These are phyloP conservation scores for Boletus calvinii DNA, from an alignment of 1,284 basidiomycete species.

Conservation along the genomic window DNA sequence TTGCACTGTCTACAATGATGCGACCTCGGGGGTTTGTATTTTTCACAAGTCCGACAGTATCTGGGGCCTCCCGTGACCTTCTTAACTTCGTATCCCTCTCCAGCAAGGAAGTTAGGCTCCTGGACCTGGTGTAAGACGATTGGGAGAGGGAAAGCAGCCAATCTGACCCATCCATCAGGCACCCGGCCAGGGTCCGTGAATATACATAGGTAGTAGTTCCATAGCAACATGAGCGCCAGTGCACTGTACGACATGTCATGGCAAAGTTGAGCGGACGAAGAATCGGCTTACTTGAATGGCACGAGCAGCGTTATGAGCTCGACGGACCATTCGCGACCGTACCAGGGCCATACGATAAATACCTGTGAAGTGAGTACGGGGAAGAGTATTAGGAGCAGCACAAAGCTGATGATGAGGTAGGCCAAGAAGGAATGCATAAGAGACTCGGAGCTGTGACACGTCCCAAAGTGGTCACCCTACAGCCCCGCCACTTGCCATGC, in stretches of 20 bases:
- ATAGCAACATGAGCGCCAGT: conserved; percentile 74
- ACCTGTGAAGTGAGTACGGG: conserved; percentile 87
- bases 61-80: conserved; percentile 76
- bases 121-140: conserved; percentile 33
- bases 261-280: conserved; percentile 6
- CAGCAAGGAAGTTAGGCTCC: conserved; percentile 71
- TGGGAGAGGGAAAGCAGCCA: conserved; percentile 2
- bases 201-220: conserved; percentile 86
- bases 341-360: conserved; percentile 92
- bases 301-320: conserved; percentile 72
- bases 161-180: conserved; percentile 74
- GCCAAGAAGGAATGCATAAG: conserved; percentile 53
- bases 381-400: conserved; percentile 79
- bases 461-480: conserved; percentile 5
- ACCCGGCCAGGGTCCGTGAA: conserved; percentile 82
- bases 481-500: conserved; percentile 17
- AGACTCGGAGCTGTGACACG: conserved; percentile 13
- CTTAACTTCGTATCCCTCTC: conserved; percentile 84
- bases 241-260: conserved; percentile 44
- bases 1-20: conserved; percentile 91
- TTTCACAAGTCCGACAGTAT: conserved; percentile 78
- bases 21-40: conserved; percentile 72
- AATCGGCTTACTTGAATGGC: conserved; percentile 80
- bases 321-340: conserved; percentile 66
- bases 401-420: conserved; percentile 65